Base-by-base conservation (phyloP, 2,329 filamentous ascomycete species). In the Laburnicola sp. region DNA sequence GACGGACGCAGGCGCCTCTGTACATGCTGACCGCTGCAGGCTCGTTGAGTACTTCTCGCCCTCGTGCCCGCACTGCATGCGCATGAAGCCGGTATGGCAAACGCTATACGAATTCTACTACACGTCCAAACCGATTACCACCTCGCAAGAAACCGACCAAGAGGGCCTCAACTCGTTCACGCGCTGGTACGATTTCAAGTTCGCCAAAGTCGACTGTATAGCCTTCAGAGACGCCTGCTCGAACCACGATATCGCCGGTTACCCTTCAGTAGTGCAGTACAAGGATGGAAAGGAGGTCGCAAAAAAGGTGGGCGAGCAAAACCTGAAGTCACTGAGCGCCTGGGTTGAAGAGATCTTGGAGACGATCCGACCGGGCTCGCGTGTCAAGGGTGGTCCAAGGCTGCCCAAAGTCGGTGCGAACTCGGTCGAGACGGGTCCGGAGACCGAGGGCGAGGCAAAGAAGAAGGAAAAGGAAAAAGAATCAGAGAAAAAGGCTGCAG, bases 21-120 rank as follows among this genome's bases (percentile, higher is more conserved):
- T 30, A 1, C 22, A 25, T 42, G 26, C 56, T 50, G 27, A 57
- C 36, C 25, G n/a, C 26, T 9, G 11, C 6, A 71, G 64, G 66
- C 62, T 78, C 27, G 77, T 81, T 46, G 78, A 81, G 62, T 79
- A 76, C 70, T 80, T 73, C 64, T 80, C 77, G 44, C 78, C 78
- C 9, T 73, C 74, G 55, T 81, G 78, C 73, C 81, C 80, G 40
- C 91, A 96, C 73, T 97, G 92, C 76, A 81, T 82, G 70, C 78
- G 82, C 43, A 89, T 91, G 66, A 91, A 89, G 45, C 94, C 94
- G 6, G 86, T 84, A 44, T 97, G 85, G 80, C 91, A 97, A 75
- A 97, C 92, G 4, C 74, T 93, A 10, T 96, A 97, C 79, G 94
- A 99, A 76, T 97, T 86, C 74, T 99, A 97, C 77, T 86, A 90